Base-by-base conservation (phyloP, 1,284 basidiomycete species). In the Pisolithus thermaeus region DNA sequence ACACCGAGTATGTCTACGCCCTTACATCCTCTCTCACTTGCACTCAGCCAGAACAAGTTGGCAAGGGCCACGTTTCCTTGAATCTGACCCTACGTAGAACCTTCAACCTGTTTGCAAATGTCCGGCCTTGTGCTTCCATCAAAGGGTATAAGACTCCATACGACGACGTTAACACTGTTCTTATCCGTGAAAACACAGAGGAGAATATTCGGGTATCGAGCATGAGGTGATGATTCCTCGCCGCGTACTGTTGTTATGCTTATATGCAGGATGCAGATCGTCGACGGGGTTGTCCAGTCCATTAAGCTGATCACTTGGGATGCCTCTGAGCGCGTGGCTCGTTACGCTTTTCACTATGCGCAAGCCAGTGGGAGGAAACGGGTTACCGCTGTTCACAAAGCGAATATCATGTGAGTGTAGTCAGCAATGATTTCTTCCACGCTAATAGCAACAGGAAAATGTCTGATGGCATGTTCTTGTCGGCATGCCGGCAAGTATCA, bases 221-320 rank as follows among this genome's bases (percentile, higher is more conserved):
- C 96, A 98, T 72, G 94, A 97, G 82, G 87, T 90, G 56, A 27
- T 70, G 32, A 35, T 30, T 16, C 23, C 48, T 47, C 47, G 32
- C 45, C 51, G 40, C 49, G 12, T 7, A 46, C 27, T 35, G 12
- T 42, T 43, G 42, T 39, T 27, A 9, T 28, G 30, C 54, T 59
- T 57, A 61, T 56, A 56, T 58, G 46, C 41, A 30, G 9, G 39
- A 46, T 35, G 28, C 58, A 90, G 87, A 79, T 97, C 53, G 87
- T 99, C 59, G 93, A 97, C 61, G 97, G 97, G 59, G 97, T 99
- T 56, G 97, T 99, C 41, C 97, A 99, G 74, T 97, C 93, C 49
- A 99, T 99, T 79, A 99, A 99, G 75, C 84, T 99, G 54, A 99
- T 99, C 70, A 99, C 97, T 38, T 96, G 95, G 86, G 92, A 98